phyloP scores from a whole-genome alignment of 495 filamentous ascomycete genomes.

The Tetracladium marchalianum region DNA sequence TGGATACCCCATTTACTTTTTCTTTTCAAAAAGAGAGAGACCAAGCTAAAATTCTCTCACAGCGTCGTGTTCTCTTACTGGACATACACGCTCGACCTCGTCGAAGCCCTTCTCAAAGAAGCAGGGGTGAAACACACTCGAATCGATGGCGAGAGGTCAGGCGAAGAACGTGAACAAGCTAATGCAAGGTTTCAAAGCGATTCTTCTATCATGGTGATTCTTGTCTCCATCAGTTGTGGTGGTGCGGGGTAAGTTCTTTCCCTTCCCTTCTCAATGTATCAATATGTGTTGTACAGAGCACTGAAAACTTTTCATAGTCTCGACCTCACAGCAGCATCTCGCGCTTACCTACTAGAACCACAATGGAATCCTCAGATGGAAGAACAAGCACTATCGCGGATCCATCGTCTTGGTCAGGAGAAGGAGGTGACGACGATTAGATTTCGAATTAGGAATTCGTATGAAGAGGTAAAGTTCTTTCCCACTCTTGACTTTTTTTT shows the following conservation, averaged over 20 bases:
- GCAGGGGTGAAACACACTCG: slow-evolving; percentile 22
- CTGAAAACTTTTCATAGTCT: slow-evolving; percentile 16
- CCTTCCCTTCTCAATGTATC: background rate
- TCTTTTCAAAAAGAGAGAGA: background rate
- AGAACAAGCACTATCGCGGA: slow-evolving; percentile 30
- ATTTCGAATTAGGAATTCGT: slow-evolving; percentile 23
- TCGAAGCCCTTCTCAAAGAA: slow-evolving; percentile 25
- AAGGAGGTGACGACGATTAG: slow-evolving; percentile 27
- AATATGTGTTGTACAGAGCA: too few species aligned
- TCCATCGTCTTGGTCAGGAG: slow-evolving; percentile 28
- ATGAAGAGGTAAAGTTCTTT: slow-evolving; percentile 25
- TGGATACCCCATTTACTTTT: background rate
- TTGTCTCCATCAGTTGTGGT: slow-evolving; percentile 32
- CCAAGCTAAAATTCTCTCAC: background rate
- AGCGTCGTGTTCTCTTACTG: slow-evolving; percentile 38
- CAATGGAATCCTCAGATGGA: slow-evolving; percentile 33
- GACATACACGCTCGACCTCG: slow-evolving; percentile 33
- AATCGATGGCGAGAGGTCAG: slow-evolving; percentile 32
- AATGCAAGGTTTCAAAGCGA: slow-evolving; percentile 25
- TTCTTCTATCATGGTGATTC: slow-evolving; percentile 21
- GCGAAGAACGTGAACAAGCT: slow-evolving; percentile 23
- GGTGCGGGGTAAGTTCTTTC: slow-evolving; percentile 25
- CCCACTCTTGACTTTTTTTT: too few species aligned
- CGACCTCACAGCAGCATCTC: slow-evolving; percentile 27
- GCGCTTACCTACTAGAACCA: slow-evolving; percentile 32